Evolutionary conservation across 2,329 filamentous ascomycete species (phyloP).

Genomic region (Penicillium brevicompactum): DNA sequence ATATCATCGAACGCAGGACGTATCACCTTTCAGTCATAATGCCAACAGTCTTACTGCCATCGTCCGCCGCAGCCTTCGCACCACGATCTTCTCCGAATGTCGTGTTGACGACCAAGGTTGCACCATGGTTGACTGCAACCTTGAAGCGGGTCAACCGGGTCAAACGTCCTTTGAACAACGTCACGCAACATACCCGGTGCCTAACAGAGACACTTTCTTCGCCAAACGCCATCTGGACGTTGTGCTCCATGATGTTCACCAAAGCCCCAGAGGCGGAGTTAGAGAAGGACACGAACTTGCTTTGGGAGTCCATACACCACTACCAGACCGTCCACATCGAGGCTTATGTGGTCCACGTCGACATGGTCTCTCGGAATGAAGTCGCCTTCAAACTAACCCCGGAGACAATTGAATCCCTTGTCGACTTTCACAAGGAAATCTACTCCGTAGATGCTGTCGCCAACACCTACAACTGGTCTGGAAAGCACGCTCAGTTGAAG

Average conservation of each 20-base stretch:
- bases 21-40: slow-evolving; percentile 60
- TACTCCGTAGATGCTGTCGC: slow-evolving; percentile 89
- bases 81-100: slow-evolving; percentile 93
- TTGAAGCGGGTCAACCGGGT: slow-evolving; percentile 95
- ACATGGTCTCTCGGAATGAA: slow-evolving; percentile 97
- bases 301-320: slow-evolving; percentile 87
- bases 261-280: slow-evolving; percentile 86
- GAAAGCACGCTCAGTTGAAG: slow-evolving; percentile 95
- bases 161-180: slow-evolving; percentile 96
- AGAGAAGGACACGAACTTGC: slow-evolving; percentile 75
- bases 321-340: slow-evolving; percentile 92
- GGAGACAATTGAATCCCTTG: slow-evolving; percentile 88
- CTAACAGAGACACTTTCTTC: slow-evolving; percentile 92
- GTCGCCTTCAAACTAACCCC: slow-evolving; percentile 96
- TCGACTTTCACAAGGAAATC: slow-evolving; percentile 95
- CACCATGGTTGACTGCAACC: slow-evolving; percentile 95
- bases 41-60: slow-evolving; percentile 90
- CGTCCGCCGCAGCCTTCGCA: slow-evolving; percentile 94
- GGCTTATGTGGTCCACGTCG: slow-evolving; percentile 97
- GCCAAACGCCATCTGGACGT: slow-evolving; percentile 87
- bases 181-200: slow-evolving; percentile 92
- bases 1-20: slow-evolving; percentile 47
- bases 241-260: slow-evolving; percentile 88
- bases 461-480: slow-evolving; percentile 89
- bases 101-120: slow-evolving; percentile 86